Base-by-base conservation (phyloP, 2,329 filamentous ascomycete genomes). In the Zarea fungicola region DNA sequence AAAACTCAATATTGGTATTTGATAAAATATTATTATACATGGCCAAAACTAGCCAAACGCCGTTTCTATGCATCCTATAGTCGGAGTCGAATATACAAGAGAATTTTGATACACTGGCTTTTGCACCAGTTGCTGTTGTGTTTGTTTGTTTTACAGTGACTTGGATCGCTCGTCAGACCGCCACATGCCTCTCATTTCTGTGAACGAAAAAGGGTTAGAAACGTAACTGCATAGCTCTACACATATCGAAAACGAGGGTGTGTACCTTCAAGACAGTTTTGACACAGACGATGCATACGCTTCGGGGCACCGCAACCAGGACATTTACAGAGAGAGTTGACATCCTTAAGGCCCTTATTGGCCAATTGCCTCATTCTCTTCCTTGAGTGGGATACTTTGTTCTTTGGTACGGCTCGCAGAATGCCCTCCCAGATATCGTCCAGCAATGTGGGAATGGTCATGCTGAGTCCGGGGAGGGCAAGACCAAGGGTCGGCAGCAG, bases 381-480 rank as follows among this genome's bases (percentile, higher is more conserved):
- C 75, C 93, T 96, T 75, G 89, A 89, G 68, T 99, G 89, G 35
- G 92, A 96, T 28, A 90, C 95, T 80, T 97, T 99, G 75, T 96
- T 97, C 79, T 99, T 99, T 5, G 93, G 93, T 14, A 97, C 93
- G 1, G 93, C 93, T 56, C 84, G 84, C 57, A 99, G 76, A 39
- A 99, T 80, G 6, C 88, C 90, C 58, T 96, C 92, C 92, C 92
- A 97, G 60, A 99, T 83, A 54, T 87, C 87, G 49, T 81, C 83
- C 19, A 96, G 70, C n/a, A 90, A 63, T 42, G 73, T 80, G 8
- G 74, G 75, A 10, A 79, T 60, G 49, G 69, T 70, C 50, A 76
- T 62, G 56, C 82, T 76, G 55, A 88, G 73, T 32, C 78, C 72
- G 21, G 86, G 81, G 32, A 85, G 66, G 6, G 81, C 71, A 52